Base-by-base conservation (phyloP, 176 grass and related monocot species). In the Pontederia crassipes region DNA sequence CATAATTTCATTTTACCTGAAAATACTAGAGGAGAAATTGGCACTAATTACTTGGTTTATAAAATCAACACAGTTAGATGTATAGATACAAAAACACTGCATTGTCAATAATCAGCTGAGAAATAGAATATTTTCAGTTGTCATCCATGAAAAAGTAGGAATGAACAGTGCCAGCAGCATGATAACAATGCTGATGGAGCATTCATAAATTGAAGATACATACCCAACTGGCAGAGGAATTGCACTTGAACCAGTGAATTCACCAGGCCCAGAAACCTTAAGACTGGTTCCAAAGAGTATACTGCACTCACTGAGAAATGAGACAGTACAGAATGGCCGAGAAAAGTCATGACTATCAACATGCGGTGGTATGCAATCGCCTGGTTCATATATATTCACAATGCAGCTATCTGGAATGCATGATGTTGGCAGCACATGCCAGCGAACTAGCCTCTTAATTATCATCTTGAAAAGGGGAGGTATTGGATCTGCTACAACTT, bases 331-430 rank as follows among this genome's bases (percentile, higher is more conserved):
- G 62, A 95, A 89, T 76, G 89, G 89, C 35, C 81, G 49, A 53
- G 82, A 74, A 80, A 89, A 95, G 77, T 95, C 84, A 77, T 89
- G 89, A 66, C 85, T 95, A 67, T 95, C 89, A 54, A 89, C 88
- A 74, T 95, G 89, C 28, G 89, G 89, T 54, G 89, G 85, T 12
- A 95, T 95, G 81, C 89, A 89, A 74, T 95, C 84, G 70, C 78
- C 85, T 32, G 78, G 78, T 65, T 95, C 89, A 77, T 78, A 83
- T 12, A 95, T 95, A 54, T 95, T 95, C 66, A 95, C 78, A 52
- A 95, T 95, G 62, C 84, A 95, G 77, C 85, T 95, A 67, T 95
- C 85, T 3, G 89, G 89, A 54, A 89, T 66, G 68, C 85, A 89
- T 57, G 68, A 74, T 0, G 72, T 24, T 28, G 84, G 89, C 35